These are phyloP conservation scores for Mycena rebaudengoi DNA, from an alignment of 768 basidiomycete genomes.

Conservation along the genomic window DNA sequence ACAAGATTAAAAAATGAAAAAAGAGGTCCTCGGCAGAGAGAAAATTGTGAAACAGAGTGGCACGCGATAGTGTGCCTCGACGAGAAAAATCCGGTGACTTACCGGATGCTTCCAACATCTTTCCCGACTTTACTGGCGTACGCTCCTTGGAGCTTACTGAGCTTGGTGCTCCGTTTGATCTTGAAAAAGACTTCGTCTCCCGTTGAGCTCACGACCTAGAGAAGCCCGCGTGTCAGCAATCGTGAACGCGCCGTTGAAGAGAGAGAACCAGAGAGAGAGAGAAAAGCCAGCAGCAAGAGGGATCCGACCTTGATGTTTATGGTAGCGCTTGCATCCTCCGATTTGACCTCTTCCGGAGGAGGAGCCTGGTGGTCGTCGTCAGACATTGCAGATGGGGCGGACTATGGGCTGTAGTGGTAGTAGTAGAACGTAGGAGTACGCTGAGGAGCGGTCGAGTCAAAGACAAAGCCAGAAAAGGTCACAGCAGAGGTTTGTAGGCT, in stretches of 20 bases:
- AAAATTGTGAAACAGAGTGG: no score
- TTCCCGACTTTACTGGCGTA: slow-evolving; percentile 95
- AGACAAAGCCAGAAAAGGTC: slow-evolving; percentile 7
- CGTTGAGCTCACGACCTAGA: slow-evolving; percentile 74
- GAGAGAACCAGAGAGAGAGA: neutral
- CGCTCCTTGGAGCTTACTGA: slow-evolving; percentile 92
- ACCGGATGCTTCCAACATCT: slow-evolving; percentile 90
- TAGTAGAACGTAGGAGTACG: neutral
- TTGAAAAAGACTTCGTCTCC: slow-evolving; percentile 97
- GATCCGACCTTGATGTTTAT: slow-evolving; percentile 81
- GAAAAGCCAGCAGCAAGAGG: neutral
- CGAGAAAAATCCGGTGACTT: slow-evolving; percentile 36
- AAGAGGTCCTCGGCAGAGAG: neutral
- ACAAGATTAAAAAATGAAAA: neutral
- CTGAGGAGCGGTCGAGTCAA: neutral
- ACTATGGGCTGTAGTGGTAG: neutral
- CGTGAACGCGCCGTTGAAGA: neutral
- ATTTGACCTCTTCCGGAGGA: slow-evolving; percentile 57
- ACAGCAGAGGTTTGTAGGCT: neutral
- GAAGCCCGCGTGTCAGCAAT: neutral
- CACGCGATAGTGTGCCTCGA: no score
- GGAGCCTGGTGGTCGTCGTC: slow-evolving; percentile 54
- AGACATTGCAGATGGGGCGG: slow-evolving; percentile 53
- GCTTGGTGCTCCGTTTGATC: slow-evolving; percentile 92
- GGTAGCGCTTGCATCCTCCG: slow-evolving; percentile 66